Evolutionary conservation across 2,329 filamentous ascomycete species (phyloP).

Genomic region (Cladosporium sp.): DNA sequence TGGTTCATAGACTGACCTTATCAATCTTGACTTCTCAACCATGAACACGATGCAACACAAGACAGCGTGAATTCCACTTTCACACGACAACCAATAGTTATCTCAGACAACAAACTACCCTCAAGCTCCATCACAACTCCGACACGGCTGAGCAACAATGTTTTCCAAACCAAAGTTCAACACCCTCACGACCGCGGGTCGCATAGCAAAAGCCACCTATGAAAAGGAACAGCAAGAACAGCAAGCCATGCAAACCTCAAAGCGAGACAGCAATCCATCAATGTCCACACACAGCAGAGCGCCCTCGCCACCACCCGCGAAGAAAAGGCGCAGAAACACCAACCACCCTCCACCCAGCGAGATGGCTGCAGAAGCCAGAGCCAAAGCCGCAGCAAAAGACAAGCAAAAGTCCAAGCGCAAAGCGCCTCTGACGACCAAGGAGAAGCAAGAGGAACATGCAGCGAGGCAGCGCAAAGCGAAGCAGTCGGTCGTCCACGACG

Average conservation of each 20-base stretch:
- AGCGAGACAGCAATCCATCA: background rate
- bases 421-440: background rate
- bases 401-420: background rate
- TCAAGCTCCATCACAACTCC: no score
- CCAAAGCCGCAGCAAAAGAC: slow-evolving; percentile 1
- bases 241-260: background rate
- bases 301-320: slow-evolving; percentile 2
- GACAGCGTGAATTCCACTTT: no score
- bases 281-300: background rate
- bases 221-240: slow-evolving; percentile 3
- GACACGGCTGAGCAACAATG: background rate
- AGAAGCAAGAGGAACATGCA: background rate
- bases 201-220: slow-evolving; percentile 11
- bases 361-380: slow-evolving; percentile 3
- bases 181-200: slow-evolving; percentile 14
- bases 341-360: background rate
- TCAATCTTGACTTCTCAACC: no score
- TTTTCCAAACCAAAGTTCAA: background rate
- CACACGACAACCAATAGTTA: no score
- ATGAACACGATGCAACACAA: no score
- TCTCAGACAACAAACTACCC: no score
- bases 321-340: background rate
- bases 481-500: background rate
- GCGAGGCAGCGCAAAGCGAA: background rate
- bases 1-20: no score